Conservation (phyloP, 148 eudicot genomes). For the Rhododendron kiyosumense region DNA sequence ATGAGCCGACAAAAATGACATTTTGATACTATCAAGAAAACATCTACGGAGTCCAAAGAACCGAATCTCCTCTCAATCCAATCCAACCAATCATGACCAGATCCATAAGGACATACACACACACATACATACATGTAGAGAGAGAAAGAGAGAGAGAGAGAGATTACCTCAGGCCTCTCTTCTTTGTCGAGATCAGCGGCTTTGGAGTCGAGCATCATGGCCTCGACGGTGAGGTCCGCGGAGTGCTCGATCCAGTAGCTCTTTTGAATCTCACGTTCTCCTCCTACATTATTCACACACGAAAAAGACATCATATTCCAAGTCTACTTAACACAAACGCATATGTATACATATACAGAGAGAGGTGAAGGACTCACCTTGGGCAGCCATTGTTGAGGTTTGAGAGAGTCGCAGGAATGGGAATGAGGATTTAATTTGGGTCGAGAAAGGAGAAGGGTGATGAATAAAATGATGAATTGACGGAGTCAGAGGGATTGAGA, state of each 20-base stretch:
- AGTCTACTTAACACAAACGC: not conserved
- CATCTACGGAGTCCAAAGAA: not conserved
- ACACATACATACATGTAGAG: not conserved
- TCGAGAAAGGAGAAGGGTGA: not conserved
- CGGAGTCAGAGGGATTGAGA: not conserved
- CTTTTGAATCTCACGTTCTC: conserved; percentile 82
- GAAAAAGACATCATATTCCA: not conserved
- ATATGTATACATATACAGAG: no score
- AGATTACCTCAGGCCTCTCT: conserved; percentile 91
- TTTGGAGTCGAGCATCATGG: conserved; percentile 98
- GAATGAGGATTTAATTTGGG: not conserved
- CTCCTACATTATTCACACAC: conserved; percentile 18
- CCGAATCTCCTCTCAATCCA: not conserved
- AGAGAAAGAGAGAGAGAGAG: not conserved
- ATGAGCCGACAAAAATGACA: not conserved
- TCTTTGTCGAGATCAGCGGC: conserved; percentile 95
- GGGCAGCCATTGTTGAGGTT: conserved; percentile 28
- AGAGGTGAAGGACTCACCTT: conserved; percentile 23
- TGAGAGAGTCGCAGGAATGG: not conserved
- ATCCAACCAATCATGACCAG: not conserved
- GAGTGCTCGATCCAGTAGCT: conserved; percentile 93
- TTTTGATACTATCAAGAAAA: not conserved
- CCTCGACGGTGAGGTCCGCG: conserved; percentile 76
- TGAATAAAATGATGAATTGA: not conserved
- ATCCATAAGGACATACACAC: not conserved